A percentile compares a stretch with the other conserved stretches of the same genome.
phyloP scores from a whole-genome alignment of 768 basidiomycete genomes.

The Leucogyrophana mollusca region DNA sequence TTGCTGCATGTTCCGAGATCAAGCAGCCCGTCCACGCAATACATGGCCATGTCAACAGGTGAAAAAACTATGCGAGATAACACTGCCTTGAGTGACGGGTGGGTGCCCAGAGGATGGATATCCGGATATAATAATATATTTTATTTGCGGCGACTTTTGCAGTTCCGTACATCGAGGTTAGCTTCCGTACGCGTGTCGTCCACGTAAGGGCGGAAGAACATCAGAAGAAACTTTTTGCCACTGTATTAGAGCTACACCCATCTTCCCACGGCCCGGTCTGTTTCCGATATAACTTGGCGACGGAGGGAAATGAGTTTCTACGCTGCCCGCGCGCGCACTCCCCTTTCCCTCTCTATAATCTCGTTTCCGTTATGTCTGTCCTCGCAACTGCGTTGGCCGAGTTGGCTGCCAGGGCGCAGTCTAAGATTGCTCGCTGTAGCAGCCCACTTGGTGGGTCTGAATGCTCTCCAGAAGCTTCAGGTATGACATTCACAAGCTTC shows the following conservation, averaged over 20 bases:
- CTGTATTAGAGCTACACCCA: neutral
- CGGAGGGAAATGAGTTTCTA: slow-evolving; percentile 12
- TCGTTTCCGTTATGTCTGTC: slow-evolving; percentile 26
- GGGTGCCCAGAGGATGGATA: too few species aligned
- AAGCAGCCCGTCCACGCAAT: too few species aligned
- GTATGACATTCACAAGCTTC: slow-evolving; percentile 8
- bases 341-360: slow-evolving; percentile 9
- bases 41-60: too few species aligned
- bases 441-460: slow-evolving; percentile 10
- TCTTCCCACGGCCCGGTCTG: slow-evolving; percentile 24
- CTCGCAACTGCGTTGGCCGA: slow-evolving; percentile 20
- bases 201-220: neutral
- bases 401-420: slow-evolving; percentile 26
- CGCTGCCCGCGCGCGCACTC: slow-evolving; percentile 3
- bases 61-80: too few species aligned
- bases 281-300: slow-evolving; percentile 31
- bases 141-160: too few species aligned
- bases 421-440: slow-evolving; percentile 8
- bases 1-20: too few species aligned
- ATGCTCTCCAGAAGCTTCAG: slow-evolving; percentile 15
- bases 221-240: neutral
- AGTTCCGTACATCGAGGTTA: too few species aligned
- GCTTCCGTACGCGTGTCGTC: too few species aligned
- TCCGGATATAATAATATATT: too few species aligned
- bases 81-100: too few species aligned